Evolutionary conservation across 73 alveolate species (phyloP), one percentile per base, ranked within the genome.

Genomic region (Paramecium sonneborni): DNA sequence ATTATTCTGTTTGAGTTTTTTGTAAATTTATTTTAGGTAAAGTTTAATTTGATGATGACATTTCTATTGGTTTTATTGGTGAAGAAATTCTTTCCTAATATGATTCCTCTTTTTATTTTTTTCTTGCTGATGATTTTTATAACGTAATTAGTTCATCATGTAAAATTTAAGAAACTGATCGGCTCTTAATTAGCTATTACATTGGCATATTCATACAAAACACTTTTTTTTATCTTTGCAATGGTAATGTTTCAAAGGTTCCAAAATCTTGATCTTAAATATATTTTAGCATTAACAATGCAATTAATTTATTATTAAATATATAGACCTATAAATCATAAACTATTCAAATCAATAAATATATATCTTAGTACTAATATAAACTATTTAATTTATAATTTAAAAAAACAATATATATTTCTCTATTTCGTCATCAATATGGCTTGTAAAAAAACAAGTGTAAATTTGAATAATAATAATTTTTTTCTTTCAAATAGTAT

Each of bases 211-310:
- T 46, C 41, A 79, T 23, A 46, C 74, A 43, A 43, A 79, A 43
- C 55, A 79, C 39, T 44, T 79, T 79, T 34, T 43, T 79, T 15
- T 38, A 44, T 79, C 90, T 79, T 79, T 18, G 11, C 18, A 41
- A 11, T 32, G 57, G 62, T 46, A 23, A 24, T 39, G 70, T 57
- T 79, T 79, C 69, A 43, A 79, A 20, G 34, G 41, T 79, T 21
- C 90, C 90, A 79, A 79, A 79, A 34, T 79, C 74, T 43, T 30
- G 55, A 41, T 79, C 90, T 79, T 79, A 79, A 79, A 79, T 46
- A 79, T 79, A 79, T 44, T 79, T 79, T 43, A 79, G 24, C 90
- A 79, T 79, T 52, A 52, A 30, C 68, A 52, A 52, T 52, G 26
- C 34, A 52, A 52, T 52, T 52, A 52, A 52, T 18, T 52, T 52